Conservation (phyloP, 2,329 filamentous ascomycete genomes). For the Teratosphaeria gauchensis region DNA sequence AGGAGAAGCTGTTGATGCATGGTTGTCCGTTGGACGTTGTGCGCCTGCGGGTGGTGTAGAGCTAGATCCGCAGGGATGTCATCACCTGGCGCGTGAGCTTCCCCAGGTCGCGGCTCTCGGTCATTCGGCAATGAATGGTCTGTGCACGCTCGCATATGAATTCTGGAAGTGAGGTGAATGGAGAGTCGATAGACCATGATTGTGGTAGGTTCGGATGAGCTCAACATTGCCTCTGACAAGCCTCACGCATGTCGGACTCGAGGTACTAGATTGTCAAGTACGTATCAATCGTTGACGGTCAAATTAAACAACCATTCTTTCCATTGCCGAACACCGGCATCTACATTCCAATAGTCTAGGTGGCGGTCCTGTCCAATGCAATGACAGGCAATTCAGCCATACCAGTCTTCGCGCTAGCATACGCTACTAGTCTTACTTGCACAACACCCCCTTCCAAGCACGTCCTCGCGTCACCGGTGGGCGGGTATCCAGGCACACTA, state of each 20-base stretch:
- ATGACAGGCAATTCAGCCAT: conserved; percentile 29
- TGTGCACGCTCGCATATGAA: background rate
- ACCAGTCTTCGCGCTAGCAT: conserved; percentile 28
- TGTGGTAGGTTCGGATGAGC: no score
- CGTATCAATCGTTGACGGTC: no score
- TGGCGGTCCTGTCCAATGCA: background rate
- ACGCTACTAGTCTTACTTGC: conserved; percentile 26
- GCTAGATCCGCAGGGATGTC: background rate
- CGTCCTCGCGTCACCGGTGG: conserved; percentile 13
- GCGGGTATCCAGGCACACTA: conserved; percentile 23
- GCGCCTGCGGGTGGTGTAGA: background rate
- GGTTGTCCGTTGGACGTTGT: background rate
- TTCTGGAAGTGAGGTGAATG: background rate
- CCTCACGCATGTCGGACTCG: background rate
- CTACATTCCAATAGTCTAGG: background rate
- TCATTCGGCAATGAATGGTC: background rate
- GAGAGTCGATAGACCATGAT: no score
- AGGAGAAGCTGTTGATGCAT: conserved; percentile 3
- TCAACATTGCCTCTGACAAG: no score
- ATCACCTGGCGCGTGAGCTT: background rate
- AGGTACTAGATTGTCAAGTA: background rate
- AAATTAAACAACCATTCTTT: background rate
- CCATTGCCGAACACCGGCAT: background rate
- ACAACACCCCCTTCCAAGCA: conserved; percentile 16
- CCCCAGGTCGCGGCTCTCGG: background rate